phyloP scores from a whole-genome alignment of 192 early-diverging fungal species.

The Linnemannia schmuckeri region DNA sequence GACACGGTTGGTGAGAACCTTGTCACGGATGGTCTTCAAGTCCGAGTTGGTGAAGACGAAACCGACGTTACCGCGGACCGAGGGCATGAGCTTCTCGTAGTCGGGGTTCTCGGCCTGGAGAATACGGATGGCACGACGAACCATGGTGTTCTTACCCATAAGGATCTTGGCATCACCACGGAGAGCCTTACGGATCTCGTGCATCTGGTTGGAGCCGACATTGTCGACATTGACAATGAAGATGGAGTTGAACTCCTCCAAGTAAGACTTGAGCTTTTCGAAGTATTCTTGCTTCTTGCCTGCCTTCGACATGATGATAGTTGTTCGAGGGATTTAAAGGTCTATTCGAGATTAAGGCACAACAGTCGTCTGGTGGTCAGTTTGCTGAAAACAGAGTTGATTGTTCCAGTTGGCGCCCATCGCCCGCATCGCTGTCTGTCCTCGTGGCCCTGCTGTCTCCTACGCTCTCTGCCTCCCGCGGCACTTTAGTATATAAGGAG shows the following conservation, averaged over 20 bases:
- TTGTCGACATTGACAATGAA: slow-evolving; percentile 99
- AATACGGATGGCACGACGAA: slow-evolving; percentile 83
- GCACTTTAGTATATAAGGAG: too few relatives aligned
- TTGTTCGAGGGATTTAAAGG: slow-evolving; percentile 77
- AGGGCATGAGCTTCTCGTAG: slow-evolving; percentile 86
- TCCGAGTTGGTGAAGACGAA: slow-evolving; percentile 99
- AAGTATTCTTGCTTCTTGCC: slow-evolving; percentile 99
- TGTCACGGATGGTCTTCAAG: slow-evolving; percentile 94
- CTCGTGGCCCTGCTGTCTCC: too few relatives aligned
- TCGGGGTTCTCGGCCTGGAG: slow-evolving; percentile 81
- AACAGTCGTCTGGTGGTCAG: background rate
- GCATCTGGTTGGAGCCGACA: slow-evolving; percentile 99
- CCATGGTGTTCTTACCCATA: slow-evolving; percentile 99
- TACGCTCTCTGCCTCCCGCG: too few relatives aligned
- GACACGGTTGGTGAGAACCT: slow-evolving; percentile 92
- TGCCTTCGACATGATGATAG: slow-evolving; percentile 96
- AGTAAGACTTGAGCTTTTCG: slow-evolving; percentile 87
- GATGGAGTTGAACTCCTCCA: slow-evolving; percentile 95
- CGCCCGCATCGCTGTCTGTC: too few relatives aligned
- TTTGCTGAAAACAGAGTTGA: background rate
- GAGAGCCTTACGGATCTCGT: slow-evolving; percentile 93
- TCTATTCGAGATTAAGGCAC: slow-evolving; percentile 19
- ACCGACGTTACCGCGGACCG: slow-evolving; percentile 96
- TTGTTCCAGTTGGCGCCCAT: background rate
- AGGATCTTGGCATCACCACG: slow-evolving; percentile 93